Conservation (phyloP, 306 rosid genomes). For the Fragaria nilgerrensis region DNA sequence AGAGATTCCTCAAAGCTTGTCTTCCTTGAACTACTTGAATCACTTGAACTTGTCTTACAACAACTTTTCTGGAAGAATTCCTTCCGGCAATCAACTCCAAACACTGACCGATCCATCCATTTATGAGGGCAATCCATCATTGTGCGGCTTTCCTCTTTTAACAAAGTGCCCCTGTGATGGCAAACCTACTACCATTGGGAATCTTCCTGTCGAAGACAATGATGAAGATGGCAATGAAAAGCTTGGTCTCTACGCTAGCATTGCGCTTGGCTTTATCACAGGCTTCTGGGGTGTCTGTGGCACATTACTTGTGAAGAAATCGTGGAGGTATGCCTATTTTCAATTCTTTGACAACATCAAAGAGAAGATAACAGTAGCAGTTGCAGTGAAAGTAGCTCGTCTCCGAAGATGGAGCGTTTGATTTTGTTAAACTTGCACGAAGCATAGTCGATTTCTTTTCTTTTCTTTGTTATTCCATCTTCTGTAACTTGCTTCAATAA, state of each 20-base stretch:
- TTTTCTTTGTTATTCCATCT: neutral
- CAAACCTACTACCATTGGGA: neutral
- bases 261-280: neutral
- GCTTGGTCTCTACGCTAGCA: neutral
- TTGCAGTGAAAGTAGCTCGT: neutral
- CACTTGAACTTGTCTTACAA: constrained; percentile 13
- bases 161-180: neutral
- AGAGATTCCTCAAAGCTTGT: constrained; percentile 1
- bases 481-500: neutral
- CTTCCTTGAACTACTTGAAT: constrained; percentile 10
- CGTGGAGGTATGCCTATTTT: constrained; percentile 13
- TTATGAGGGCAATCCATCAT: too few species aligned
- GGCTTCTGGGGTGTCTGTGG: neutral
- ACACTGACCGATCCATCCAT: too few species aligned
- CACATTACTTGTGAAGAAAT: neutral
- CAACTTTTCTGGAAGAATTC: constrained; percentile 15
- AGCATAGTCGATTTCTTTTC: neutral
- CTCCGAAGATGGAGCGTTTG: neutral
- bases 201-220: neutral
- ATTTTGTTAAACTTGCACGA: neutral
- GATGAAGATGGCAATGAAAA: neutral
- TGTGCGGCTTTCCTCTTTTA: neutral
- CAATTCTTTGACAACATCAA: neutral
- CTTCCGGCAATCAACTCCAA: too few species aligned
- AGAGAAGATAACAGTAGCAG: neutral